Conservation (phyloP, 2,329 filamentous ascomycete genomes). For the Grosmannia penicillata region DNA sequence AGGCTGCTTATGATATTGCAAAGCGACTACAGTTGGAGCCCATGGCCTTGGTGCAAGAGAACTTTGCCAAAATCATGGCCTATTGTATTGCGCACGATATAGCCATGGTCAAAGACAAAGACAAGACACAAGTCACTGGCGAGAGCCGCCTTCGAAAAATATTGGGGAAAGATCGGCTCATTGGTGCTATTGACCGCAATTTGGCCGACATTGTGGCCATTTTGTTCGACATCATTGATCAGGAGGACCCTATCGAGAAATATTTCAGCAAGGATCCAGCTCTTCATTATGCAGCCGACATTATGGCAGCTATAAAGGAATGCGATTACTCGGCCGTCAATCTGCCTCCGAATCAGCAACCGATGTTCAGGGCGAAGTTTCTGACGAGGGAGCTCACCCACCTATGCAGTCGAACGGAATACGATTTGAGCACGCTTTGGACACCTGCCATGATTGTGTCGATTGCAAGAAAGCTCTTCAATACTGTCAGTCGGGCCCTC, state of each 20-base stretch:
- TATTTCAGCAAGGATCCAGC: slow-evolving; percentile 44
- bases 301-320: slow-evolving; percentile 53
- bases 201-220: slow-evolving; percentile 65
- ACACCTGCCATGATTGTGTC: slow-evolving; percentile 59
- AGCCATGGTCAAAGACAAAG: slow-evolving; percentile 22
- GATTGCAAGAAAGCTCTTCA: slow-evolving; percentile 63
- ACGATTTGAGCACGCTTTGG: slow-evolving; percentile 54
- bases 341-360: slow-evolving; percentile 70
- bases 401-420: slow-evolving; percentile 58
- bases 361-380: slow-evolving; percentile 67
- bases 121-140: slow-evolving; percentile 32
- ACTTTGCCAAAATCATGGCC: slow-evolving; percentile 66
- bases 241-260: slow-evolving; percentile 59
- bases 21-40: slow-evolving; percentile 37
- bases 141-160: slow-evolving; percentile 54
- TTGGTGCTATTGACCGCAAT: slow-evolving; percentile 46
- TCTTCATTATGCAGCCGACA: slow-evolving; percentile 45
- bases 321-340: slow-evolving; percentile 50
- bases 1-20: slow-evolving; percentile 46
- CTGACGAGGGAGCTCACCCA: slow-evolving; percentile 62
- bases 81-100: slow-evolving; percentile 75
- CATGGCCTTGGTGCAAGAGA: slow-evolving; percentile 43
- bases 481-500: slow-evolving; percentile 66
- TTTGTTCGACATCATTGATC: slow-evolving; percentile 63
- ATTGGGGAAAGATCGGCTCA: slow-evolving; percentile 52